Evolutionary conservation across 768 basidiomycete genomes (phyloP).

Genomic region (Collybia nuda): DNA sequence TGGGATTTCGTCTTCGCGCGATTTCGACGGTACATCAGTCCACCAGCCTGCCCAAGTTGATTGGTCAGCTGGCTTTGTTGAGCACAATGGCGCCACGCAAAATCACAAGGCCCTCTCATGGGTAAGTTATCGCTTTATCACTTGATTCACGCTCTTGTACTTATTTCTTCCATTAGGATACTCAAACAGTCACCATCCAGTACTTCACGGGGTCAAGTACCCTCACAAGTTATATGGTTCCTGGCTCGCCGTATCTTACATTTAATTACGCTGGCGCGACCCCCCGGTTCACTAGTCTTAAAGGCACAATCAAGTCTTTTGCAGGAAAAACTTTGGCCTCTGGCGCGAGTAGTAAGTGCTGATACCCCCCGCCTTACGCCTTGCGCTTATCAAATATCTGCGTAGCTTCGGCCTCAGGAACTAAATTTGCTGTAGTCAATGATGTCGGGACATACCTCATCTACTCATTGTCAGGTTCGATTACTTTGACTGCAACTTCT

Average conservation of each 20-base stretch:
- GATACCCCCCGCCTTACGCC: background rate
- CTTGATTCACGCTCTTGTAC: background rate
- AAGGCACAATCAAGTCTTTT: slow-evolving; percentile 28
- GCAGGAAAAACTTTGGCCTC: slow-evolving; percentile 20
- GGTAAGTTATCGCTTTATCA: slow-evolving; percentile 14
- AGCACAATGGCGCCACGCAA: slow-evolving; percentile 26
- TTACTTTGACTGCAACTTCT: slow-evolving; percentile 23
- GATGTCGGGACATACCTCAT: slow-evolving; percentile 28
- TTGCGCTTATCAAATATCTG: background rate
- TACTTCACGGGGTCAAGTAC: slow-evolving; percentile 29
- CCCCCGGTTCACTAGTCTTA: slow-evolving; percentile 24
- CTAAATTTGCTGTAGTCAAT: slow-evolving; percentile 27
- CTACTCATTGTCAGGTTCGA: slow-evolving; percentile 28
- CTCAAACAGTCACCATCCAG: slow-evolving; percentile 32
- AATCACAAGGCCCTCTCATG: slow-evolving; percentile 32
- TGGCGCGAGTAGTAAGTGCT: slow-evolving; percentile 17
- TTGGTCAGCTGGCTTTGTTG: slow-evolving; percentile 29
- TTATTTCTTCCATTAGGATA: slow-evolving; percentile 19
- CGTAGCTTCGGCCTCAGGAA: slow-evolving; percentile 22
- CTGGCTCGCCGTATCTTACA: slow-evolving; percentile 33
- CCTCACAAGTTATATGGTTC: slow-evolving; percentile 29
- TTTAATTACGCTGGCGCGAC: slow-evolving; percentile 29
- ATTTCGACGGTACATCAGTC: slow-evolving; percentile 30
- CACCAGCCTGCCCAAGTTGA: slow-evolving; percentile 29
- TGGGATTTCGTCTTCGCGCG: slow-evolving; percentile 26